Evolutionary conservation across 1,139 yeast genomes (phyloP), one percentile per base, ranked within the genome.

Genomic region (Scheffersomyces illinoinensis): DNA sequence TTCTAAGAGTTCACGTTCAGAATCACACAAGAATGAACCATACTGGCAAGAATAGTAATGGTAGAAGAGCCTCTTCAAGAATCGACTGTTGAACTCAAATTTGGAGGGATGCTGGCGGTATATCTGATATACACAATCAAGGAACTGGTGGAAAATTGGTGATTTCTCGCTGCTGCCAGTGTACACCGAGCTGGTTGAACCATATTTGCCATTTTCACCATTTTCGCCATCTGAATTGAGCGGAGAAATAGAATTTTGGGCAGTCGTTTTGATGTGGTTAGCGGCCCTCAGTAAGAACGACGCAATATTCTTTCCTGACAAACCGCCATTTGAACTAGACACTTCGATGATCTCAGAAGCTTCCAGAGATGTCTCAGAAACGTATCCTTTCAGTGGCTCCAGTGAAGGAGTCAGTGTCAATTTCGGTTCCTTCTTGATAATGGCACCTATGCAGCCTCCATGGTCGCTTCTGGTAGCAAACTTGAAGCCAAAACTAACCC

Each of bases 31-130:
- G 68, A 95, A 95, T 0, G 97, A 87, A 3, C 99, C 99, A 72
- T 93, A 95, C 71, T 95, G 99, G 69, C 98, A 93, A 1, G 98
- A 91, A 69, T 93, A 92, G 54, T 90, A 79, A 72, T 95, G 99
- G 69, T 95, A 95, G 47, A 92, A 82, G 57, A 95, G 76, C 55
- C 98, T 76, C 66, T 97, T 84, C 64, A 96, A 74, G 67, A 95
- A 93, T 55, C 98, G 77, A 70, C 93, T 97, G 67, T 93, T 93
- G 75, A 88, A 93, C 73, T 95, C 97, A 73, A 95, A 95, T 53
- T 79, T 76, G 0, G 76, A 69, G 0, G 97, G 97, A 63, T 85
- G 83, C 69, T 93, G 97, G 17, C 87, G 76, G 58, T 84, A 73
- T 19, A 93, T 71, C 69, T 95, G 99, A 69, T 88, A 93, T 4